These are phyloP conservation scores for Cicer judaicum DNA, from an alignment of 306 rosid genomes.

Conservation along the genomic window DNA sequence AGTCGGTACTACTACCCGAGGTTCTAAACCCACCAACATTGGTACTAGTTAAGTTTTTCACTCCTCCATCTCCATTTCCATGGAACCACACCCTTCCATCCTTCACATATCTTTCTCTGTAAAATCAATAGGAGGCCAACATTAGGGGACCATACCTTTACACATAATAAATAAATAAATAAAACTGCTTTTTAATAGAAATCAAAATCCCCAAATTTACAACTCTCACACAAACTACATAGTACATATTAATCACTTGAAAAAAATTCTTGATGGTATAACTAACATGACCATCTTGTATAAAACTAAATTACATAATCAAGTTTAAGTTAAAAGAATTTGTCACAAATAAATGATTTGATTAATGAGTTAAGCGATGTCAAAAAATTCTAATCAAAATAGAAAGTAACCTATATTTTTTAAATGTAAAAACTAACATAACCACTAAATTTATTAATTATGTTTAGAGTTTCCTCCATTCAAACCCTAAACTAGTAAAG, in stretches of 20 bases:
- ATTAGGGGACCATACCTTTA: slow-evolving; percentile 33
- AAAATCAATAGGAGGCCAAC: slow-evolving; percentile 26
- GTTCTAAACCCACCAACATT: slow-evolving; percentile 27
- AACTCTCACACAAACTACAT: too few relatives aligned
- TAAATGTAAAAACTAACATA: too few relatives aligned
- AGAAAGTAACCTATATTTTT: too few relatives aligned
- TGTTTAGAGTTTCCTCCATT: slow-evolving; percentile 11
- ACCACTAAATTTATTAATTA: background rate
- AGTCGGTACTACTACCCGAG: background rate
- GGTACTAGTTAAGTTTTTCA: slow-evolving; percentile 54
- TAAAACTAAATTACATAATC: too few relatives aligned
- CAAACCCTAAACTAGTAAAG: background rate
- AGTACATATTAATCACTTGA: too few relatives aligned
- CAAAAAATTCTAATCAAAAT: too few relatives aligned
- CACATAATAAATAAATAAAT: background rate
- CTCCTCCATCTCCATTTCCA: slow-evolving; percentile 50
- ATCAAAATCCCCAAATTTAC: too few relatives aligned
- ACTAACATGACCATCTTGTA: too few relatives aligned
- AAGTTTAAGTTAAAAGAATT: too few relatives aligned
- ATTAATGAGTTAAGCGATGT: too few relatives aligned
- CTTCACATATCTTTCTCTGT: slow-evolving; percentile 65
- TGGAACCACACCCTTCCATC: slow-evolving; percentile 69
- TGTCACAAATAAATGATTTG: too few relatives aligned
- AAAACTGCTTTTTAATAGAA: background rate
- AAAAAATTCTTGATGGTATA: too few relatives aligned